phyloP scores from a whole-genome alignment of 306 rosid genomes.

The Parietaria judaica region DNA sequence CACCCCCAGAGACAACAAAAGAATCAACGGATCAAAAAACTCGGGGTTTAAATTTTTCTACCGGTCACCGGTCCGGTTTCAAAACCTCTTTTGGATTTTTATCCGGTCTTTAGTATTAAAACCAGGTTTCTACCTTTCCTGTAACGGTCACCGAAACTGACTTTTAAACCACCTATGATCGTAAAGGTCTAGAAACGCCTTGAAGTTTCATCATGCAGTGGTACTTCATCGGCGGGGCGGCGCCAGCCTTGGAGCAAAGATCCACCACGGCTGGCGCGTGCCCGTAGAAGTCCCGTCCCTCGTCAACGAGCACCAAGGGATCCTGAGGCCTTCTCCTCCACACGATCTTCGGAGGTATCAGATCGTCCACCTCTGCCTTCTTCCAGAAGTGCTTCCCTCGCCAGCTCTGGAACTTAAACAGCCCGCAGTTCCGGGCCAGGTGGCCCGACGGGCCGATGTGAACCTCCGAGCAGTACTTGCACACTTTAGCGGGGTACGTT shows the following conservation, averaged over 20 bases:
- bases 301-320: constrained; percentile 64
- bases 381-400: constrained; percentile 75
- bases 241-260: constrained; percentile 65
- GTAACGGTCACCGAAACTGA: too few relatives aligned
- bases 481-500: constrained; percentile 75
- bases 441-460: constrained; percentile 91
- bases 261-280: constrained; percentile 72
- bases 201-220: constrained; percentile 60
- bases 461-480: constrained; percentile 77
- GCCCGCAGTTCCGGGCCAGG: constrained; percentile 71
- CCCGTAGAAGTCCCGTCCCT: constrained; percentile 61
- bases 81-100: too few relatives aligned
- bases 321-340: constrained; percentile 73
- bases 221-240: constrained; percentile 50
- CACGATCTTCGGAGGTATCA: constrained; percentile 67
- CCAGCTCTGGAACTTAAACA: constrained; percentile 76
- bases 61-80: too few relatives aligned
- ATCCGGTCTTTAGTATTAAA: too few relatives aligned
- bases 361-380: constrained; percentile 62
- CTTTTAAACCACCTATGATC: not conserved
- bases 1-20: too few relatives aligned
- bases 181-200: constrained; percentile 45
- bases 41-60: too few relatives aligned
- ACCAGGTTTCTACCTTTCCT: too few relatives aligned
- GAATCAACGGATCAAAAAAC: too few relatives aligned